Conservation (phyloP, 306 rosid species). For the Glycine latifolia region DNA sequence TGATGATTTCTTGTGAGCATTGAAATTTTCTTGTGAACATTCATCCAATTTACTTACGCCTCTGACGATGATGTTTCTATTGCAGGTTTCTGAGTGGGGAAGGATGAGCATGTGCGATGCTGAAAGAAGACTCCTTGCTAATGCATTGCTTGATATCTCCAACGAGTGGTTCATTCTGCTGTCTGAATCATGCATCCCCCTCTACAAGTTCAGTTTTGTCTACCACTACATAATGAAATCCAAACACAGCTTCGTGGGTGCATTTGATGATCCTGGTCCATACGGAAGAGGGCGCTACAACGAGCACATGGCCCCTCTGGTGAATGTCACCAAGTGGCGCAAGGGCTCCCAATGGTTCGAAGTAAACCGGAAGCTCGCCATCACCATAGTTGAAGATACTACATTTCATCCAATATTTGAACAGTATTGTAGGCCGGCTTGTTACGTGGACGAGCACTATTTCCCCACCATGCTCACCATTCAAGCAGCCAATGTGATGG, state of each 20-base stretch:
- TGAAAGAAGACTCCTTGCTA: slow-evolving; percentile 90
- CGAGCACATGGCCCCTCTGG: slow-evolving; percentile 75
- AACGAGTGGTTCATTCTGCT: slow-evolving; percentile 87
- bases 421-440: slow-evolving; percentile 75
- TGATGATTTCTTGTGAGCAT: not conserved
- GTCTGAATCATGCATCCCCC: slow-evolving; percentile 94
- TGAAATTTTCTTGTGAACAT: slow-evolving; percentile 8
- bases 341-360: slow-evolving; percentile 99
- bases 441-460: slow-evolving; percentile 97
- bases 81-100: slow-evolving; percentile 94
- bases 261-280: slow-evolving; percentile 85
- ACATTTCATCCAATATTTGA: slow-evolving; percentile 66
- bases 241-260: slow-evolving; percentile 76
- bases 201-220: slow-evolving; percentile 67
- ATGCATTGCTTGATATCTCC: slow-evolving; percentile 88
- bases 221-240: slow-evolving; percentile 71
- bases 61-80: slow-evolving; percentile 16
- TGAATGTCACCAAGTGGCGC: slow-evolving; percentile 81
- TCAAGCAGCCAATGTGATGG: slow-evolving; percentile 58
- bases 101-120: slow-evolving; percentile 97
- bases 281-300: slow-evolving; percentile 90
- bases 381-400: slow-evolving; percentile 68
- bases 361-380: slow-evolving; percentile 77
- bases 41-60: not conserved
- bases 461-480: slow-evolving; percentile 94